Evolutionary conservation across 768 basidiomycete genomes (phyloP), one percentile per base, ranked within the genome.

Genomic region (Leccinum broughii): DNA sequence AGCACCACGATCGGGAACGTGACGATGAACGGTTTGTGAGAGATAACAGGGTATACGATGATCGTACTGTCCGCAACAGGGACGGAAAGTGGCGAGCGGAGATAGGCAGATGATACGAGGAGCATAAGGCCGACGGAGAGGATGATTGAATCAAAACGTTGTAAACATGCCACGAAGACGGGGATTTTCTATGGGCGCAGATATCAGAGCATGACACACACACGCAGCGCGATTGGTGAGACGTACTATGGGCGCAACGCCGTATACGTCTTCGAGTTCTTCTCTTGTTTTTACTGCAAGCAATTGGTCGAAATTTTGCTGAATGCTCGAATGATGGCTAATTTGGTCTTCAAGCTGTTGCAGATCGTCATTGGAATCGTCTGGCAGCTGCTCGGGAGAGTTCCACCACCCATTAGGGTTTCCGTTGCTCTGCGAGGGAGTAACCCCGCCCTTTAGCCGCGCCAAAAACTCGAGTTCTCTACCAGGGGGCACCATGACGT

Each of bases 181-280:
- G 92, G 92, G 32, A 94, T 90, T 62, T 80, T 80, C 90, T 90
- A 66, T 22, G 37, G 8, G 17, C 20, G 49, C 59, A 17, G 44
- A 46, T 37, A 64, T 59, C 62, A 65, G 52, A 57, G 17, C 17
- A 20, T 2, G 44, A 20, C 11, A 46, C 11, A 20, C 3, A 22
- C 44, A 22, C 20, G 20, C 44, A 20, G 20, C 44, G 11, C n/a
- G 20, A 22, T 46, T 20, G 41, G 30, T 24, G 55, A 22, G 11
- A 85, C 88, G 64, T 72, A 92, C 90, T 51, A 93, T 85, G 41
- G 88, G 79, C 3, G 92, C 88, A n/a, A 89, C 72, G 2, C 92
- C 92, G 66, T 91, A 93, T 6, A 92, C 80, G 53, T 85, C 84
- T 69, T 93, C 92, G 41, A 94, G 73, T 60, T 93, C 92, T 68